Conservation (phyloP, 352 stramenopile species). For the Globisporangium lucens region DNA sequence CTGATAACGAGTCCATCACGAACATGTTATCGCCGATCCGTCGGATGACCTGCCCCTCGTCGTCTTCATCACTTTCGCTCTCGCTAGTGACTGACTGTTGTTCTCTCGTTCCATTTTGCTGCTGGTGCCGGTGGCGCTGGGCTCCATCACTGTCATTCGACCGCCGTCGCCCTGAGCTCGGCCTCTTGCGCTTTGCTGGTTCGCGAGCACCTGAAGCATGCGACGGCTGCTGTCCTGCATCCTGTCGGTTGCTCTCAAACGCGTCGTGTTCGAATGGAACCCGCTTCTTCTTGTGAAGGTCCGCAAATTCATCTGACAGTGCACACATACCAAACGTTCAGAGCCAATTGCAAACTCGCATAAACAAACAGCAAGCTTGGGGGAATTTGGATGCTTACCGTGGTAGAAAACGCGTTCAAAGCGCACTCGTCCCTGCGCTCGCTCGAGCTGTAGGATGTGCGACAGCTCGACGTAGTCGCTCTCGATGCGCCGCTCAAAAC, state of each 20-base stretch:
- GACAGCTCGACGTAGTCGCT: constrained; percentile 64
- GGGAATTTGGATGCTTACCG: constrained; percentile 13
- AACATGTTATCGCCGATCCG: constrained; percentile 9
- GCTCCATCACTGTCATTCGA: constrained; percentile 4
- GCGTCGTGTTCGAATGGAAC: not conserved
- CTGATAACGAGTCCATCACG: constrained; percentile 6
- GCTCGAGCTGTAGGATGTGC: constrained; percentile 31
- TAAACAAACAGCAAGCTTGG: not conserved
- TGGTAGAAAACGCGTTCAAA: constrained; percentile 64
- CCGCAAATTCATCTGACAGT: constrained; percentile 53
- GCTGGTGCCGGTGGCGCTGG: not conserved
- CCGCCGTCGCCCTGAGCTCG: not conserved
- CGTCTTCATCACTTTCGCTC: not conserved
- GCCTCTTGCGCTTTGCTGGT: not conserved
- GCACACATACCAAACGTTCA: not conserved
- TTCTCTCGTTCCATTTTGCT: not conserved
- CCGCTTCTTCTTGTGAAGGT: constrained; percentile 31
- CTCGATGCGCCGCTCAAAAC: constrained; percentile 72
- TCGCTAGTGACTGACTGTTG: not conserved
- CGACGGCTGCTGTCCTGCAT: not conserved
- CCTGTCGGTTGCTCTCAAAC: not conserved
- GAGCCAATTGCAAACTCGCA: not conserved
- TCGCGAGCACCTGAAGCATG: not conserved
- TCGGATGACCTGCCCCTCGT: constrained; percentile 3
- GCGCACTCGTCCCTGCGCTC: constrained; percentile 31